These are phyloP conservation scores for Eremomyces bilateralis DNA, from an alignment of 495 filamentous ascomycete genomes.

Conservation along the genomic window DNA sequence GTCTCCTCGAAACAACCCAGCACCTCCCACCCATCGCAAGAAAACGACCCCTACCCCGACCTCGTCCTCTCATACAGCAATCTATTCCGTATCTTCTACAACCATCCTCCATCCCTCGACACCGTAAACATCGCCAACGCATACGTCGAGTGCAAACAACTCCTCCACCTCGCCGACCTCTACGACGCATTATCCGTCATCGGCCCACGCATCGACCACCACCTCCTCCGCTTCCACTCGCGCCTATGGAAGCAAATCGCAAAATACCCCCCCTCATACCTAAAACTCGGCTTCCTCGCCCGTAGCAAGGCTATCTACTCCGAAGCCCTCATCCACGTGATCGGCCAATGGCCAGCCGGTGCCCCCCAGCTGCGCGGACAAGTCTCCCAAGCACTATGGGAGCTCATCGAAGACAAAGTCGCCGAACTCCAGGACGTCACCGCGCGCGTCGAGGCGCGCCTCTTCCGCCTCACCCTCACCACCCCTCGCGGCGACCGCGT, in stretches of 20 bases:
- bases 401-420: conserved; percentile 79
- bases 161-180: conserved; percentile 67
- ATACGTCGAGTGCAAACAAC: conserved; percentile 76
- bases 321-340: conserved; percentile 76
- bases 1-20: conserved; percentile 16
- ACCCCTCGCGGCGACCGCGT: conserved; percentile 66
- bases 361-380: conserved; percentile 48
- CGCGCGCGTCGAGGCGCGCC: conserved; percentile 44
- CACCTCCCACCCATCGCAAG: conserved; percentile 19
- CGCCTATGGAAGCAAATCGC: conserved; percentile 84
- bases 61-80: conserved; percentile 70
- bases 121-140: conserved; percentile 69
- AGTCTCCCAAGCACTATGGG: conserved; percentile 50
- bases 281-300: conserved; percentile 71
- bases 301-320: conserved; percentile 71
- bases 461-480: conserved; percentile 60
- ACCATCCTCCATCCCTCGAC: conserved; percentile 62
- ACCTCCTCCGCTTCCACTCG: conserved; percentile 72
- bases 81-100: conserved; percentile 82
- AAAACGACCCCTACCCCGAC: conserved; percentile 35
- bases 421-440: conserved; percentile 45
- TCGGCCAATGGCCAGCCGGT: conserved; percentile 73
- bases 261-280: conserved; percentile 78
- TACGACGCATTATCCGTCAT: conserved; percentile 79
- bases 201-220: conserved; percentile 78